phyloP scores from a whole-genome alignment of 179 eudicot species.

The Gypsophila paniculata region DNA sequence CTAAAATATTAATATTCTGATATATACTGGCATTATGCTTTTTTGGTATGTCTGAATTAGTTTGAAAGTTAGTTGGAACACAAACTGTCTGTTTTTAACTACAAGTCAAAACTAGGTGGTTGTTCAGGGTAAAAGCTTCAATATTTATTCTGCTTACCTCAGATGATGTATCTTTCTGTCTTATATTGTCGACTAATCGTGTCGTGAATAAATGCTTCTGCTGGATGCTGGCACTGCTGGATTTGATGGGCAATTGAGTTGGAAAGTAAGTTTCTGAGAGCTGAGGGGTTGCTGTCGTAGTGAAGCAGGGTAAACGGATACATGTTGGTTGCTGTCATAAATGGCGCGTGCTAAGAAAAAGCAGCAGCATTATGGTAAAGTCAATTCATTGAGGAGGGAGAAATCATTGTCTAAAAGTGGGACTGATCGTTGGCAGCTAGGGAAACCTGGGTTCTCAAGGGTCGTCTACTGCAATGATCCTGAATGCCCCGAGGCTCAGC shows the following conservation, averaged over 20 bases:
- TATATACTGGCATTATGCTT: background rate
- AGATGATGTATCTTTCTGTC: no score
- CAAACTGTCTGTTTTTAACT: background rate
- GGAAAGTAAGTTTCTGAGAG: no score
- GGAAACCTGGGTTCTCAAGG: slow-evolving; percentile 77
- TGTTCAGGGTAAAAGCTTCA: background rate
- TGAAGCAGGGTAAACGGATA: background rate
- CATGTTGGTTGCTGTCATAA: background rate
- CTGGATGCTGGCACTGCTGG: background rate
- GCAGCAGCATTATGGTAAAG: slow-evolving; percentile 24
- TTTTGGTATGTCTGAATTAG: background rate
- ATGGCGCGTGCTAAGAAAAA: slow-evolving; percentile 29
- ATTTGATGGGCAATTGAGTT: background rate
- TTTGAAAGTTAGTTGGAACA: background rate
- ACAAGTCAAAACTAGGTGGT: background rate
- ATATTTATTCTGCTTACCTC: background rate
- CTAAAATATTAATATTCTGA: background rate
- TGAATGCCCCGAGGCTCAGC: slow-evolving; percentile 34
- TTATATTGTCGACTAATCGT: background rate
- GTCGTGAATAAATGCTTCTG: background rate
- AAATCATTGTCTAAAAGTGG: slow-evolving; percentile 21
- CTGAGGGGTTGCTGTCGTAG: background rate
- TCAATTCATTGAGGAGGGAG: slow-evolving; percentile 21
- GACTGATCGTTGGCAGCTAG: slow-evolving; percentile 45
- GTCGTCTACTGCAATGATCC: slow-evolving; percentile 67